Evolutionary conservation across 1,284 basidiomycete species (phyloP), one percentile per base, ranked within the genome.

Genomic region (Sporisorium sorghi): DNA sequence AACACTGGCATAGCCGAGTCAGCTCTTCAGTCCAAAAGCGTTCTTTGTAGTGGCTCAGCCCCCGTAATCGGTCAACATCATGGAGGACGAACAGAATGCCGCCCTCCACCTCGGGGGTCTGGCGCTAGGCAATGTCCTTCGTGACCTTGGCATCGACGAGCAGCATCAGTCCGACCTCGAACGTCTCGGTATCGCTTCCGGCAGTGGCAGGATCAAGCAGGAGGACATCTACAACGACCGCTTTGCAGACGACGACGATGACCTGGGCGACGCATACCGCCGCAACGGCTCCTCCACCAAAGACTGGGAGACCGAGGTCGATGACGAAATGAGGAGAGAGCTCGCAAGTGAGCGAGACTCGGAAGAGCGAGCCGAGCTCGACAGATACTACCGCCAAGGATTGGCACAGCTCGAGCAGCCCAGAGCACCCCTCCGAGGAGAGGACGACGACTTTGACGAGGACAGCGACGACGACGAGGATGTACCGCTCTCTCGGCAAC

Each of bases 171-270:
- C 58, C 40, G 67, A 68, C 21, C 69, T 76, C 53, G 66, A 78
- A 57, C 70, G 77, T 50, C 68, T 76, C 28, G 73, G 73, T 42
- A 72, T 76, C 24, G 68, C 68, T 26, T 77, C 68, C 17, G 62
- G 60, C 24, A 68, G 63, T 43, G 59, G 53, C 50, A 73, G 57
- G 21, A 72, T 81, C 69, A 70, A 77, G 32, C 61, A 67, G 51
- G 81, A 84, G 40, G 77, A 83, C 46, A 84, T 84, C 57, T 84
- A 84, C 73, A 79, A 82, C 15, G 77, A 83, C 33, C 73, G 66
- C 26, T 84, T 77, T 64, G 77, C 71, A 39, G 82, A 84, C 23
- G 82, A 83, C 15, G 77, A 76, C 42, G 75, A 80, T 17, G 77
- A 78, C 19, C 51, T 76, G 15, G 68, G 58, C 28, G 55, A 59